A percentile compares a stretch with the other conserved stretches of the same genome.
These are phyloP conservation scores for Chaetomium strumarium DNA, from an alignment of 2,329 filamentous ascomycete species.

Conservation along the genomic window DNA sequence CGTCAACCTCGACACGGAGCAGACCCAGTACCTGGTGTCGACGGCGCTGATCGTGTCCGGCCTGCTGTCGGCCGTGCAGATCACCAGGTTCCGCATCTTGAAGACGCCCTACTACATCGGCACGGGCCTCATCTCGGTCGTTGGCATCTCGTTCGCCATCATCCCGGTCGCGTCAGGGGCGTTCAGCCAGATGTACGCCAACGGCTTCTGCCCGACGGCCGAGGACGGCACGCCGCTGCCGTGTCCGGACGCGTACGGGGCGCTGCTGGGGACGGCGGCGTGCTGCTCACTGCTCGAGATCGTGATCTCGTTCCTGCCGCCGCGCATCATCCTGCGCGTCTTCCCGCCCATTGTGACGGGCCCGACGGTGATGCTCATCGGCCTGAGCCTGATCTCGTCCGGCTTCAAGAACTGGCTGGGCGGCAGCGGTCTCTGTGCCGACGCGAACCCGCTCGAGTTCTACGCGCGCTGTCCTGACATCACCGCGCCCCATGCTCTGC, in stretches of 20 bases:
- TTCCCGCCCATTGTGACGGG: conserved; percentile 63
- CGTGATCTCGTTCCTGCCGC: conserved; percentile 67
- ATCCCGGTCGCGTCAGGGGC: conserved; percentile 68
- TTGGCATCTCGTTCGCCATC: conserved; percentile 71
- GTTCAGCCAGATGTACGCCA: conserved; percentile 70
- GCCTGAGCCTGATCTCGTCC: conserved; percentile 63
- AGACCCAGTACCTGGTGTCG: conserved; percentile 73
- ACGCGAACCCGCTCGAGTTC: conserved; percentile 44
- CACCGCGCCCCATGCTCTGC: conserved; percentile 62
- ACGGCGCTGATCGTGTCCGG: conserved; percentile 74
- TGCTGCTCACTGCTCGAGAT: conserved; percentile 65
- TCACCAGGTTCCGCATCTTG: conserved; percentile 68
- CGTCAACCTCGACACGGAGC: conserved; percentile 54
- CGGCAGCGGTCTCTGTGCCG: conserved; percentile 56
- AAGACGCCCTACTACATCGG: conserved; percentile 66
- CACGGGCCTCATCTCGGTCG: conserved; percentile 74
- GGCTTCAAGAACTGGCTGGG: conserved; percentile 77
- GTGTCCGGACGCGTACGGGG: conserved; percentile 72
- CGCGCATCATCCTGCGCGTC: conserved; percentile 60
- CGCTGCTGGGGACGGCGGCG: conserved; percentile 63
- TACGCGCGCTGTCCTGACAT: conserved; percentile 62
- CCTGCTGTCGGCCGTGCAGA: conserved; percentile 68
- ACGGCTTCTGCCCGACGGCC: conserved; percentile 58
- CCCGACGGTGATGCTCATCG: conserved; percentile 57
- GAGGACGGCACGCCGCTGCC: conserved; percentile 60